phyloP scores from a whole-genome alignment of 2,329 filamentous ascomycete species.

The Decorospora gaudefroyi region DNA sequence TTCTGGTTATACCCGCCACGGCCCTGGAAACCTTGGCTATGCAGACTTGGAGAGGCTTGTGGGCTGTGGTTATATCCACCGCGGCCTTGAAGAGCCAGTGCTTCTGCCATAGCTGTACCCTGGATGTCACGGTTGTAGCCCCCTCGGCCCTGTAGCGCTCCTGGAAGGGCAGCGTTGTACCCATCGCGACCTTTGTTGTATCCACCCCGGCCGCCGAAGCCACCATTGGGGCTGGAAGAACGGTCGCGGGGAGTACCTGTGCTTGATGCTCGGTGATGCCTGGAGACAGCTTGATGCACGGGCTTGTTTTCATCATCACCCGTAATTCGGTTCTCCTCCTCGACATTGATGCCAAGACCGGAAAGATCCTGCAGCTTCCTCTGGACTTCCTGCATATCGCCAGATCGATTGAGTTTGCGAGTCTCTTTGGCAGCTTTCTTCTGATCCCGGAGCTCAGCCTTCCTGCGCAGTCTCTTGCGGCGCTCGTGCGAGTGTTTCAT shows the following conservation, averaged over 20 bases:
- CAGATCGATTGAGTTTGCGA: conserved; percentile 25
- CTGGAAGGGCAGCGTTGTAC: conserved; percentile 41
- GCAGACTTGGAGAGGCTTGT: conserved; percentile 24
- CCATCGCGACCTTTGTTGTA: conserved; percentile 45
- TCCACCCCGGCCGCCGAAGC: conserved; percentile 39
- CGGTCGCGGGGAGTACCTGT: conserved; percentile 36
- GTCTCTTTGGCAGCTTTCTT: conserved; percentile 45
- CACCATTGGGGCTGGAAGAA: conserved; percentile 39
- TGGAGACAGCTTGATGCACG: conserved; percentile 32
- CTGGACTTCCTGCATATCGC: conserved; percentile 36
- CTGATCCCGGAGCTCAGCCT: conserved; percentile 45
- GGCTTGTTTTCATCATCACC: conserved; percentile 40
- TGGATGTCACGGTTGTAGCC: conserved; percentile 34
- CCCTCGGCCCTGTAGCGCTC: conserved; percentile 38
- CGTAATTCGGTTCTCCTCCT: conserved; percentile 37
- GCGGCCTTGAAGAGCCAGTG: conserved; percentile 24
- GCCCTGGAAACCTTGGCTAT: conserved; percentile 31
- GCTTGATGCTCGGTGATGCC: conserved; percentile 39
- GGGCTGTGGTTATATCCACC: conserved; percentile 21
- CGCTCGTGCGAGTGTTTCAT: conserved; percentile 48
- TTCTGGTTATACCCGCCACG: conserved; percentile 40
- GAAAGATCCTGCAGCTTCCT: conserved; percentile 35
- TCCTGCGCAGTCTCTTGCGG: conserved; percentile 44
- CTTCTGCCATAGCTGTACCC: conserved; percentile 26
- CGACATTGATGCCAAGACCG: conserved; percentile 43